Base-by-base conservation (phyloP, 768 basidiomycete genomes). In the Boletus rubroflammeus region DNA sequence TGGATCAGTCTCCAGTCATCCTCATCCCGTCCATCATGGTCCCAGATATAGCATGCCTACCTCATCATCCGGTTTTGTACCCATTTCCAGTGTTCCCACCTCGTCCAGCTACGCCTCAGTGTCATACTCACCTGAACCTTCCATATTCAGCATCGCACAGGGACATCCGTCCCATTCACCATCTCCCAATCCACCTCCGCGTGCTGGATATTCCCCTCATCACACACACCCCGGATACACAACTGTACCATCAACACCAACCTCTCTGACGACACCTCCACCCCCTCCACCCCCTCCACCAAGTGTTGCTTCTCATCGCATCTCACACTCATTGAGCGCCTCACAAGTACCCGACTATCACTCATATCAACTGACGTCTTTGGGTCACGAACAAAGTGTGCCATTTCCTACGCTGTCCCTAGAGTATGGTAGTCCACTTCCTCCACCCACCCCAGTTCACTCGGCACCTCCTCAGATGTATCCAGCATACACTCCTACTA, bases 21-120 rank as follows among this genome's bases (percentile, higher is more conserved):
- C 72, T 5, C 67, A 76, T 44, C 64, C 77, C 2, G 62, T 67
- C 28, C 61, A 69, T 38, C 76, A 77, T 59, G 81, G 81, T 32
- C 81, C 86, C 13, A 77, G 88, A 49, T 83, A 86, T 59, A 89
- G 84, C 60, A 72, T 88, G 54, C 86, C 87, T 19, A 63, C 80
- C 1, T 71, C 82, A 7, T 83, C 87, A 0, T 86, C 88, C 11
- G 87, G 88, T 13, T 91, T 89, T 61, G 72, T 81, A 50, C 83
- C 87, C 36, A 63, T 86, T 42, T 65, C 76, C 26, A 76, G 29
- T 31, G 13, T 51, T 50, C 62, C 72, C n/a, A 52, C 69, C 36
- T 62, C 76, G 13, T 68, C 77, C 6, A 67, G 71, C 46, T 78
- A 77, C 59, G 61, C 60, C 14, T 53, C 71, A 19, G 52, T 73